Base-by-base conservation (phyloP, 2,329 filamentous ascomycete species). In the Anisogramma anomala region DNA sequence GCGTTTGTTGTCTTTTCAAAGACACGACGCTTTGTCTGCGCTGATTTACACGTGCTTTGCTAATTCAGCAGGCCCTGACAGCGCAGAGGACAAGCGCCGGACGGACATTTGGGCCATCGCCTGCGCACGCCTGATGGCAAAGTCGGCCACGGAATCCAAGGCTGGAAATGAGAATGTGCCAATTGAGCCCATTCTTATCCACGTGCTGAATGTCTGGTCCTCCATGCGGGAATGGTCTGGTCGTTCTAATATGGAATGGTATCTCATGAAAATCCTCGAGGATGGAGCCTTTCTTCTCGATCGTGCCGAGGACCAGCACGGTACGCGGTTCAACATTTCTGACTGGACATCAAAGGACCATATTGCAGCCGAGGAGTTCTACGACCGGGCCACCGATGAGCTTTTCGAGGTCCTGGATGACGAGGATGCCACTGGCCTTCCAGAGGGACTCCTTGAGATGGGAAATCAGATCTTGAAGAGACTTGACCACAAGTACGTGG, bases 261-360 rank as follows among this genome's bases (percentile, higher is more conserved):
- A 89, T 59, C 74, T 98, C 10, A 91, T 94, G 84, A 84, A 91
- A 57, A 85, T 93, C 46, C 74, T 98, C 23, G 85, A 94, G 61
- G 84, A 93, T 53, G 91, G 91, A 50, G 82, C 87, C 28, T 95
- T 95, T 56, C 69, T 96, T 43, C 69, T 95, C 52, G 87, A 94
- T 55, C 80, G 83, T 55, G 79, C 84, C 53, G 84, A 88, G 59
- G 82, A 87, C 55, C 82, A 85, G 52, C 72, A 82, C 48, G 75
- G 79, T 26, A 78, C 79, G 46, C 70, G 81, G 49, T 73, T 81
- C 61, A 79, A 86, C 60, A 67, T 84, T 30, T 79, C 81, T 41
- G 71, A 79, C 48, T 83, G 84, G 65, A 79, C 79, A 48, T 75
- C 79, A 43, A 83, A 89, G 58, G 83, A 91, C 55, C 84, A 84